phyloP scores from a whole-genome alignment of 164 flowering plant species.

The Aristolochia californica region DNA sequence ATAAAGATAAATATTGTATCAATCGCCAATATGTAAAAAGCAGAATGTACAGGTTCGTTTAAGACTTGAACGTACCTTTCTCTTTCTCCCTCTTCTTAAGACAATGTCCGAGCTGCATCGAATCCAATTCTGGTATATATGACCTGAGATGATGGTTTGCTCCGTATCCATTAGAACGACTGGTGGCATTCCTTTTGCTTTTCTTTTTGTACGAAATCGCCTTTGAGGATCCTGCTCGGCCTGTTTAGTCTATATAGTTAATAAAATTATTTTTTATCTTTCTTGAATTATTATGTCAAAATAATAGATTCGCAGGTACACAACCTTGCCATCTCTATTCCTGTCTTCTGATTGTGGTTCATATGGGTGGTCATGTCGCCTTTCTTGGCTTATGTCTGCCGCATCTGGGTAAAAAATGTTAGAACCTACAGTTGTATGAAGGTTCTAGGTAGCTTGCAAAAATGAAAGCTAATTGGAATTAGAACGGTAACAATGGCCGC shows the following conservation, averaged over 20 bases:
- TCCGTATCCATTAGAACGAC: conserved; percentile 45
- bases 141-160: conserved; percentile 62
- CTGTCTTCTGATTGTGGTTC: conserved; percentile 24
- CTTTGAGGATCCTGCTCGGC: conserved; percentile 24
- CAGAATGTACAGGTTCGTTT: background rate
- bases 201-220: conserved; percentile 30
- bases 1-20: background rate
- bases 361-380: background rate
- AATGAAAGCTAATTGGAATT: background rate
- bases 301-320: background rate
- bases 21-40: background rate
- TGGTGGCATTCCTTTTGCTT: conserved; percentile 21
- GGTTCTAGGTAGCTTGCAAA: background rate
- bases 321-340: conserved; percentile 26
- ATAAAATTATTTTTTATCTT: background rate
- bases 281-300: background rate
- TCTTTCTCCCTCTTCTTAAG: conserved; percentile 42
- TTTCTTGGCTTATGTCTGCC: background rate
- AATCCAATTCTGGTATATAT: conserved; percentile 73
- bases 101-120: conserved; percentile 50
- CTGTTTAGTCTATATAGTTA: conserved; percentile 12
- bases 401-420: background rate
- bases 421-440: background rate
- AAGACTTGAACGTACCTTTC: conserved; percentile 31
- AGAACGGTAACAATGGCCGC: background rate